These are phyloP conservation scores for Marasmius sp. DNA, from an alignment of 1,284 basidiomycete genomes.

Conservation along the genomic window DNA sequence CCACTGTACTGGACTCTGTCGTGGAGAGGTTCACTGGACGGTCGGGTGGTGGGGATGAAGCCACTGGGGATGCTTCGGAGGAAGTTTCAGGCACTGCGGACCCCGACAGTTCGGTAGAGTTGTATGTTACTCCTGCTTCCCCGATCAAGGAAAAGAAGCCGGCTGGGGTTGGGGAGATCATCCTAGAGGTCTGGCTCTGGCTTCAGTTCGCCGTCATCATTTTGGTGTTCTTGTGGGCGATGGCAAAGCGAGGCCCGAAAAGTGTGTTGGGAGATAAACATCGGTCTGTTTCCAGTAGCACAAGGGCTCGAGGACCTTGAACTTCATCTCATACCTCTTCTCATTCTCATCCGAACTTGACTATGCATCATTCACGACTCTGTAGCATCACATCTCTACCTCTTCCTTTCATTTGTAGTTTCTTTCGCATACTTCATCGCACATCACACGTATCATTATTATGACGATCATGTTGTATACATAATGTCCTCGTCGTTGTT, in stretches of 20 bases:
- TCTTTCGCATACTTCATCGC: no score
- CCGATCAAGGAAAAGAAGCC: constrained; percentile 18
- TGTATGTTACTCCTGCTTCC: neutral
- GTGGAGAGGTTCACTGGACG: constrained; percentile 38
- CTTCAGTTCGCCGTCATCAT: constrained; percentile 73
- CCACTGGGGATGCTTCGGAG: neutral
- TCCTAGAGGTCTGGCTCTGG: constrained; percentile 79
- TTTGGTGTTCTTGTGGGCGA: constrained; percentile 72
- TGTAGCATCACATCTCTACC: neutral
- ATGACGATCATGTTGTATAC: no score
- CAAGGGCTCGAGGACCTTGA: neutral
- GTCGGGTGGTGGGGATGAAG: constrained; percentile 1
- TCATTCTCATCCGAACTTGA: neutral
- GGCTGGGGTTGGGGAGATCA: constrained; percentile 42
- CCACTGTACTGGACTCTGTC: constrained; percentile 38
- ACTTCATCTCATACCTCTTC: neutral
- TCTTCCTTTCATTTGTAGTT: neutral
- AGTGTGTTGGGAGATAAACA: constrained; percentile 44
- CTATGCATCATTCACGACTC: neutral
- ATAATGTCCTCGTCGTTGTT: no score
- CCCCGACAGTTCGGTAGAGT: neutral
- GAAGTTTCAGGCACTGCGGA: neutral
- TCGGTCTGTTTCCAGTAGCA: neutral
- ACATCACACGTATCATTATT: no score
- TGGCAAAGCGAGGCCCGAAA: constrained; percentile 74